phyloP scores from a whole-genome alignment of 176 grass and related monocot genomes.

The Eragrostis curvula region DNA sequence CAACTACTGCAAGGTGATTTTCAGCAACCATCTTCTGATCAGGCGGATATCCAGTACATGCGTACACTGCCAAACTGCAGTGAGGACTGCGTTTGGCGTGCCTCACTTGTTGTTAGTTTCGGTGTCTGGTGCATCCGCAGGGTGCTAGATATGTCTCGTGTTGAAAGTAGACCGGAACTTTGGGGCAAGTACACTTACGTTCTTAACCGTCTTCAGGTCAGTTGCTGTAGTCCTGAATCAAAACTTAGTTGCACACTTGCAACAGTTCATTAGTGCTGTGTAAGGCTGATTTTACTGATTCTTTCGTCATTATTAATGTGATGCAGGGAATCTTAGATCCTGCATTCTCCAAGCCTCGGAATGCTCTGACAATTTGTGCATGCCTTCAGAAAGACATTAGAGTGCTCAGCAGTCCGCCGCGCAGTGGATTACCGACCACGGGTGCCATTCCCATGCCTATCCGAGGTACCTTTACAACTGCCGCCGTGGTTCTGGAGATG shows the following conservation, averaged over 20 bases:
- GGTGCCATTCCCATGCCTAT: conserved; percentile 33
- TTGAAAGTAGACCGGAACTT: conserved; percentile 96
- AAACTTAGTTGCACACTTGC: not conserved
- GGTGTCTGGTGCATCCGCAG: conserved; percentile 91
- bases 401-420: conserved; percentile 34
- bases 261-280: not conserved
- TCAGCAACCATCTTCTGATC: conserved; percentile 42
- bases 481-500: conserved; percentile 64
- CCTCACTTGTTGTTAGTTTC: conserved; percentile 76
- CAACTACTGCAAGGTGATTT: conserved; percentile 35
- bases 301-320: conserved; percentile 17
- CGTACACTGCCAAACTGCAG: conserved; percentile 66
- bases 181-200: conserved; percentile 99
- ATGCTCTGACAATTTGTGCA: conserved; percentile 41
- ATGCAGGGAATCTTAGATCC: conserved; percentile 87
- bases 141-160: conserved; percentile 78
- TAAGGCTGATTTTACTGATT: conserved; percentile 7
- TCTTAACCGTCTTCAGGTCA: conserved; percentile 97
- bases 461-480: conserved; percentile 66
- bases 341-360: conserved; percentile 80
- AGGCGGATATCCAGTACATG: conserved; percentile 41
- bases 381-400: conserved; percentile 62
- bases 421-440: conserved; percentile 8
- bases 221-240: not conserved
- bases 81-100: conserved; percentile 83